Percentiles rank a stretch among this genome's conserved stretches.
phyloP scores from a whole-genome alignment of 1,139 yeast genomes.

The Keqinozyma sinolaborantium region DNA sequence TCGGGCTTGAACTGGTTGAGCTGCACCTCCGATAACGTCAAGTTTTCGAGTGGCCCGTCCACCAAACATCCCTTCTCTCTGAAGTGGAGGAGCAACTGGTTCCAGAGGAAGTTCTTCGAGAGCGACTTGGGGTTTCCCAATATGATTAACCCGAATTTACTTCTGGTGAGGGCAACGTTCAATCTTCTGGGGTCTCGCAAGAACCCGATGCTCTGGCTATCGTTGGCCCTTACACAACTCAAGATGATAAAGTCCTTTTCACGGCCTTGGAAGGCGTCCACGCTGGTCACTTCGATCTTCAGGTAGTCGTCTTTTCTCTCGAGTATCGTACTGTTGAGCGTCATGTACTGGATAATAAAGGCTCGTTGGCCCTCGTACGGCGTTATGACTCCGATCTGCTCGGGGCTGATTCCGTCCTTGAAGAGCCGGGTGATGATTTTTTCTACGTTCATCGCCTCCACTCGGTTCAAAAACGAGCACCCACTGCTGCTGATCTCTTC shows the following conservation, averaged over 20 bases:
- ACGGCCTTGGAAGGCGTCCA: constrained; percentile 95
- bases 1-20: constrained; percentile 18
- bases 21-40: constrained; percentile 71
- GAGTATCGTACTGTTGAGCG: constrained; percentile 61
- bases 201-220: constrained; percentile 79
- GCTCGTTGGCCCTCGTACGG: constrained; percentile 96
- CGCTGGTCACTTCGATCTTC: constrained; percentile 85
- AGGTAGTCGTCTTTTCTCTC: constrained; percentile 59
- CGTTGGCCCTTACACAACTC: constrained; percentile 91
- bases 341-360: constrained; percentile 75
- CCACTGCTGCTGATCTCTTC: constrained; percentile 87
- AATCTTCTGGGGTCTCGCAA: constrained; percentile 85
- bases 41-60: constrained; percentile 84
- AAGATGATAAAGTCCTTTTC: constrained; percentile 88
- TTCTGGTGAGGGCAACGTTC: constrained; percentile 91
- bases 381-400: constrained; percentile 87
- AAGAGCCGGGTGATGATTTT: constrained; percentile 71
- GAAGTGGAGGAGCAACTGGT: constrained; percentile 70
- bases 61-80: constrained; percentile 85
- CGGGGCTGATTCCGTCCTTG: constrained; percentile 75
- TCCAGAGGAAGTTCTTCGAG: constrained; percentile 74
- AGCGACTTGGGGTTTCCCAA: constrained; percentile 84
- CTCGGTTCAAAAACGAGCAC: constrained; percentile 79
- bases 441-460: constrained; percentile 90
- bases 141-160: constrained; percentile 78